Conservation (phyloP, 768 basidiomycete genomes). For the Termitomyces bulborhizus region DNA sequence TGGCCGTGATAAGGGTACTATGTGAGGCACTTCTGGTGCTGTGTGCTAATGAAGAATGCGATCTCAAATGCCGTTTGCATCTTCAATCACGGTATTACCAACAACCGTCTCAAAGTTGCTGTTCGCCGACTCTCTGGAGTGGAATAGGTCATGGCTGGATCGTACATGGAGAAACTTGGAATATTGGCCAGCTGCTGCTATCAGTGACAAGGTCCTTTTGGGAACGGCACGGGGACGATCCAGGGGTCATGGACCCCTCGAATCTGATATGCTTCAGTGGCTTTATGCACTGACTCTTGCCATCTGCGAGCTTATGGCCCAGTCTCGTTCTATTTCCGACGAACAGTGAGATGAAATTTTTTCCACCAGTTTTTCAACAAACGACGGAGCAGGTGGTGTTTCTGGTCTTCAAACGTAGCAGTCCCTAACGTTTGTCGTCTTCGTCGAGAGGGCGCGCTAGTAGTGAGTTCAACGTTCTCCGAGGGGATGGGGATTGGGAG, state of each 20-base stretch:
- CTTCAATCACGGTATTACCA: neutral
- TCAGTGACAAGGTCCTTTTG: neutral
- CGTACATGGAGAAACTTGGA: neutral
- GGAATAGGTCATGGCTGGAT: neutral
- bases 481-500: constrained; percentile 5
- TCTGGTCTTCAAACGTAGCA: neutral
- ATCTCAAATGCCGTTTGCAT: neutral
- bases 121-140: neutral
- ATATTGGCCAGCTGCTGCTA: neutral
- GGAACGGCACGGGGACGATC: neutral
- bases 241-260: neutral
- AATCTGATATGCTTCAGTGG: neutral
- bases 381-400: neutral
- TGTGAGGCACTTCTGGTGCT: neutral
- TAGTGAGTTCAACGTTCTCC: constrained; percentile 9
- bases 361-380: neutral
- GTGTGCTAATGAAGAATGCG: neutral
- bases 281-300: neutral
- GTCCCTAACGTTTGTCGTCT: neutral
- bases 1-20: neutral
- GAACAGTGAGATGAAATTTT: neutral
- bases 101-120: neutral
- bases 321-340: neutral
- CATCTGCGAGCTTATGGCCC: neutral
- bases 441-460: neutral